phyloP scores from a whole-genome alignment of 768 basidiomycete species.

The Termitomyces sp. region DNA sequence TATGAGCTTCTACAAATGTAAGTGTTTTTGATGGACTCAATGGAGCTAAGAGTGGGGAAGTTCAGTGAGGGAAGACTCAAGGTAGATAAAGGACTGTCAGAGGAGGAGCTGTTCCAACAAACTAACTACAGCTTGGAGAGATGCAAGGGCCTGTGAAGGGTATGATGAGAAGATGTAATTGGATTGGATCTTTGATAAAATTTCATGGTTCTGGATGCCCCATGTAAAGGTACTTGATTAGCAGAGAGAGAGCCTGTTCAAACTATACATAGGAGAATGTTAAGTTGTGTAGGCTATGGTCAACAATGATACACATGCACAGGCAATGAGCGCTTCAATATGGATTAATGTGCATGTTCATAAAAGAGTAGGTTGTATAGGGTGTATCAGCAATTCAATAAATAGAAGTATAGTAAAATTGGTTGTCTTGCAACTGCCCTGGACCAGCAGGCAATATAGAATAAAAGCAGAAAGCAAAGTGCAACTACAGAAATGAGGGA shows the following conservation, averaged over 20 bases:
- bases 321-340: not conserved
- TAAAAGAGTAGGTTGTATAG: not conserved
- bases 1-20: slow-evolving; percentile 23
- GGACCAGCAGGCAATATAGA: not conserved
- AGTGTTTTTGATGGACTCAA: slow-evolving; percentile 25
- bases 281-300: not conserved
- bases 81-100: not conserved
- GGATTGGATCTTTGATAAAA: not conserved
- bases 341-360: not conserved
- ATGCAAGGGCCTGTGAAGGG: not conserved
- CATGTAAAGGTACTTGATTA: slow-evolving; percentile 3
- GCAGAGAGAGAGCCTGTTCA: not conserved
- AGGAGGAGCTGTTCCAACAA: not conserved
- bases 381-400: not conserved
- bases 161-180: not conserved
- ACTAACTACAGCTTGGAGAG: not conserved
- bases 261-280: not conserved
- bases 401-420: not conserved
- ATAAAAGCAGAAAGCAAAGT: not conserved
- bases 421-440: not conserved
- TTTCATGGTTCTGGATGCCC: slow-evolving; percentile 1
- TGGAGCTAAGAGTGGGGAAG: not conserved
- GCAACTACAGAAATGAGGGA: not conserved
- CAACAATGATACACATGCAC: not conserved
- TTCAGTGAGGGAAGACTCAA: not conserved